Percentiles rank a stretch among this genome's conserved stretches.
These are phyloP conservation scores for Lentinus brumalis DNA, from an alignment of 768 basidiomycete species.

Conservation along the genomic window DNA sequence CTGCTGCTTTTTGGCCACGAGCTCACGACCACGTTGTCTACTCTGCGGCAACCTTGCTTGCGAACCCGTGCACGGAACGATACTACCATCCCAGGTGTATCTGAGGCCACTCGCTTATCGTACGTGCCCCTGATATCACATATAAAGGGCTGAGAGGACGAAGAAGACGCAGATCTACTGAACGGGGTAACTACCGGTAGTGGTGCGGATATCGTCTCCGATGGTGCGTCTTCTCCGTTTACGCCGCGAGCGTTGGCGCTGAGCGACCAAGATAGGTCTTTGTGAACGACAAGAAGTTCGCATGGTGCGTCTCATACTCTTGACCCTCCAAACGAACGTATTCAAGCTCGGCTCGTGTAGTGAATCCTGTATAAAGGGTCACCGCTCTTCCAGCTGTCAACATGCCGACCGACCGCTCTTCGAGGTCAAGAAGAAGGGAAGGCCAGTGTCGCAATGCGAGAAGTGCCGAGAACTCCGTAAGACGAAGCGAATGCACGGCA, in stretches of 20 bases:
- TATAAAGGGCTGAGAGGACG: no score
- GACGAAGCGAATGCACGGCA: constrained; percentile 79
- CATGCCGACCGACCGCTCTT: constrained; percentile 90
- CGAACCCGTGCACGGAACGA: no score
- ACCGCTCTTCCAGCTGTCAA: constrained; percentile 85
- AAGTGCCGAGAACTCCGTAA: constrained; percentile 83
- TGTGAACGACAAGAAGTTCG: constrained; percentile 72
- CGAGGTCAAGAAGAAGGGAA: constrained; percentile 91
- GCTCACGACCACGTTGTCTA: no score
- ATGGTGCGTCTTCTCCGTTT: constrained; percentile 10
- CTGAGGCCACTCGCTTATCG: no score
- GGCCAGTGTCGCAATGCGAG: constrained; percentile 88
- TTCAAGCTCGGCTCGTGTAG: constrained; percentile 39
- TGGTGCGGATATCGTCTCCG: neutral
- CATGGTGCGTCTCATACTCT: constrained; percentile 55
- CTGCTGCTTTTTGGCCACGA: no score
- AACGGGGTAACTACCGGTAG: no score
- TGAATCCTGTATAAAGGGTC: constrained; percentile 93
- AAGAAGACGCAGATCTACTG: no score
- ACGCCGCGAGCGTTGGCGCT: neutral
- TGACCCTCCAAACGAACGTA: neutral
- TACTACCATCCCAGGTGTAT: no score
- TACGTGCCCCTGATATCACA: no score
- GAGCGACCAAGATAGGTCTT: constrained; percentile 49
- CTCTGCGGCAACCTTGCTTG: no score